These are phyloP conservation scores for Gossypium thurberi DNA, from an alignment of 345 rosid genomes.

Conservation along the genomic window DNA sequence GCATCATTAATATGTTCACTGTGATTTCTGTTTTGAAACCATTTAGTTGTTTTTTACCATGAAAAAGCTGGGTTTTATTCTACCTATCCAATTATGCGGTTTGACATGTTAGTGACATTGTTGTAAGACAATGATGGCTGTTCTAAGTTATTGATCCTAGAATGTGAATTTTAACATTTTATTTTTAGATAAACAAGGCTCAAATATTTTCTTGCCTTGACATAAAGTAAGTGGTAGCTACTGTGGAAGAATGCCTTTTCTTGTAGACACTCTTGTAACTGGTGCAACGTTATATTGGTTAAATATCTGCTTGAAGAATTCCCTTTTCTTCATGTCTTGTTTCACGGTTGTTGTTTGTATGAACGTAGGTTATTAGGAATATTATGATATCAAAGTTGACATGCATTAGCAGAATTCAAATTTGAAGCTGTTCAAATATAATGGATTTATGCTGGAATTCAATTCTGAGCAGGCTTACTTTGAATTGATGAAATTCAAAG, in stretches of 20 bases:
- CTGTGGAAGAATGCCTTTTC: background rate
- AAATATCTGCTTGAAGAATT: background rate
- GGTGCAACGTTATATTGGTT: background rate
- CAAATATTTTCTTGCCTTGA: background rate
- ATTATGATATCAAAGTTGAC: background rate
- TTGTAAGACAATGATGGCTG: background rate
- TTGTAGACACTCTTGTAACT: background rate
- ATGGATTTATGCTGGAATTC: background rate
- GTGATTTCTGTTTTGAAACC: background rate
- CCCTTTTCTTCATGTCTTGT: background rate
- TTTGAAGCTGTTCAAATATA: constrained; percentile 1
- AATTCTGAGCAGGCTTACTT: background rate
- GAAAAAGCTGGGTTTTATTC: background rate
- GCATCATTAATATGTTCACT: background rate
- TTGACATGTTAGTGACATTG: background rate
- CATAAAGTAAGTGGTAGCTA: background rate
- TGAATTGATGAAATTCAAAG: background rate
- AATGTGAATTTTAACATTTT: background rate
- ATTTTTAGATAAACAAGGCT: background rate
- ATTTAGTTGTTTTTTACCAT: background rate
- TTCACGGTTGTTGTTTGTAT: background rate
- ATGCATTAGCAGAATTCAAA: background rate
- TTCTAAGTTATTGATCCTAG: background rate
- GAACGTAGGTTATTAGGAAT: background rate
- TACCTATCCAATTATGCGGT: background rate